Base-by-base conservation (phyloP, 805 yeast species). In the Isabelozyma pseudorhagii region DNA sequence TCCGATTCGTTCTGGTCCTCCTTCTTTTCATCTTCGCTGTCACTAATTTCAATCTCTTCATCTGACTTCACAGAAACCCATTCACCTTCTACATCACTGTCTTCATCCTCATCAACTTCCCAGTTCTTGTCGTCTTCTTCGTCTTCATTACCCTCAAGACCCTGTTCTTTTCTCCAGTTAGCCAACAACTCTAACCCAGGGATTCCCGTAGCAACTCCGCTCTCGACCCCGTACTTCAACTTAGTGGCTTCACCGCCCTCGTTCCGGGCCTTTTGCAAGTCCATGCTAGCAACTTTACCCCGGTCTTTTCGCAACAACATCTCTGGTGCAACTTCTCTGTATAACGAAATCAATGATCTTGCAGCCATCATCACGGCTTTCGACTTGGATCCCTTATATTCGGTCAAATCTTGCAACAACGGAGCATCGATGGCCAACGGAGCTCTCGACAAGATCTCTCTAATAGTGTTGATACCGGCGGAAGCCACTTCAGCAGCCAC, bases 401-500 rank as follows among this genome's bases (percentile, higher is more conserved):
- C 96, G 8, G 87, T 79, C 64, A 94, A 78, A 70, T 94, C 99
- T 58, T 92, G 97, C 52, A 94, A 74, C 46, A 94, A 73, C 1
- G 92, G 82, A 48, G 87, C 85, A 47, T 91, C 97, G 59, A 94
- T 91, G 25, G 98, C 97, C 55, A 93, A 76, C 13, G 99, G 97
- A 9, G 96, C 96, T 76, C 99, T 85, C 1, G 97, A 70, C 54
- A 92, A 78, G 50, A 94, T 90, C 69, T 94, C 99, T 59, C 98
- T 79, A 51, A 93, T 93, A 3, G 98, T 89, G 68, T 94, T 94
- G 56, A 94, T 79, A 62, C 99, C 99, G 4, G 98, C 98, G 47
- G 97, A 91, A 5, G 97, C 97, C 48, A 92, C 99, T 70, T 94
- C 97, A 34, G 96, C 84, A 13, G 97, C 91, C 39, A 94, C 99